phyloP scores from a whole-genome alignment of 1,284 basidiomycete species.

The Sporisorium graminicola region DNA sequence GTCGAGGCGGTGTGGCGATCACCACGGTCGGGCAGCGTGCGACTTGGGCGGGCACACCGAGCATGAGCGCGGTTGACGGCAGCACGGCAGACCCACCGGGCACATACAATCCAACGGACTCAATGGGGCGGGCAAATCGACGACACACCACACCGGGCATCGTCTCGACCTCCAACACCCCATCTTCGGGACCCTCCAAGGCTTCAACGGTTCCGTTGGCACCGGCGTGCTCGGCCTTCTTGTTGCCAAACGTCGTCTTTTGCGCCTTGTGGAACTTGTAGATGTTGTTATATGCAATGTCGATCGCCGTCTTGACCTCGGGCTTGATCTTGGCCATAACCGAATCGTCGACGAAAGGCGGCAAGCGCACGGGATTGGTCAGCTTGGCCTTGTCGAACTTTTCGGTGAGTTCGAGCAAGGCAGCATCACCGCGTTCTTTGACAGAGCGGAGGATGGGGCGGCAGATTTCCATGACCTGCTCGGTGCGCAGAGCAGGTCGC shows the following conservation, averaged over 20 bases:
- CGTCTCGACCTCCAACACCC: constrained; percentile 84
- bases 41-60: constrained; percentile 97
- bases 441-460: constrained; percentile 94
- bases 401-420: constrained; percentile 87
- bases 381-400: constrained; percentile 89
- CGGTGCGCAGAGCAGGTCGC: constrained; percentile 90
- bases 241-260: constrained; percentile 68
- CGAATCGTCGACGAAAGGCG: constrained; percentile 73
- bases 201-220: constrained; percentile 15
- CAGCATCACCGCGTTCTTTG: constrained; percentile 84
- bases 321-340: constrained; percentile 61
- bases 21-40: constrained; percentile 93
- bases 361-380: constrained; percentile 71
- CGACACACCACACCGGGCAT: constrained; percentile 86
- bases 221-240: constrained; percentile 72
- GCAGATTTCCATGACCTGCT: constrained; percentile 94
- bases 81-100: constrained; percentile 97
- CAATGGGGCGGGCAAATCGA: constrained; percentile 90
- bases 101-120: constrained; percentile 95
- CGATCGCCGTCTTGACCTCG: constrained; percentile 82
- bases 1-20: constrained; percentile 91
- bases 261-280: constrained; percentile 71
- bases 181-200: constrained; percentile 75
- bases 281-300: constrained; percentile 92
- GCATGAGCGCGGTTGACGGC: constrained; percentile 97